These are phyloP conservation scores for Xanthoconium separans DNA, from an alignment of 1,284 basidiomycete species.

Conservation along the genomic window DNA sequence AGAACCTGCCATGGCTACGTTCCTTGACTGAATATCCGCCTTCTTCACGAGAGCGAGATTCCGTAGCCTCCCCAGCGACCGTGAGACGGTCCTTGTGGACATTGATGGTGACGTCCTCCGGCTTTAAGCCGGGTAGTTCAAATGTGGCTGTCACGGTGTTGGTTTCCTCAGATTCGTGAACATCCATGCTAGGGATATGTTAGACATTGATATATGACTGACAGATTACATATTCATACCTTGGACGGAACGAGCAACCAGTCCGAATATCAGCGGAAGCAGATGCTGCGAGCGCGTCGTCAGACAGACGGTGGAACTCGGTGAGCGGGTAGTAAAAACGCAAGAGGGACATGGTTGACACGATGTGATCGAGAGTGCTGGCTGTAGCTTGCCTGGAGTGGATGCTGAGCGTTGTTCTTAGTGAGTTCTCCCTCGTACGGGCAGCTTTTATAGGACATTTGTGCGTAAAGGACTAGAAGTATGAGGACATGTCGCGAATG, in stretches of 20 bases:
- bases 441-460: neutral
- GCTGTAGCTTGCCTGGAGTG: neutral
- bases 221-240: no score
- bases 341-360: neutral
- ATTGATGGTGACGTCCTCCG: conserved; percentile 40
- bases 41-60: conserved; percentile 18
- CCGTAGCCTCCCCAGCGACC: conserved; percentile 35
- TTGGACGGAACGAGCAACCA: neutral
- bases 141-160: conserved; percentile 1
- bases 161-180: neutral
- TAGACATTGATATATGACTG: no score
- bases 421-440: neutral
- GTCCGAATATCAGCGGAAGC: neutral
- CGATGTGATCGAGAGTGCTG: neutral
- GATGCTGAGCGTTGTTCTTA: neutral
- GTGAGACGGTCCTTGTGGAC: conserved; percentile 38
- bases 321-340: neutral
- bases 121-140: conserved; percentile 43
- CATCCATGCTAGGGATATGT: no score
- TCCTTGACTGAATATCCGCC: conserved; percentile 38
- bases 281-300: neutral
- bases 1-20: conserved; percentile 36
- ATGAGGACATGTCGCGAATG: neutral
- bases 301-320: neutral
- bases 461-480: neutral